Evolutionary conservation across 345 rosid genomes (phyloP).

Genomic region (Moricandia moricandioides): DNA sequence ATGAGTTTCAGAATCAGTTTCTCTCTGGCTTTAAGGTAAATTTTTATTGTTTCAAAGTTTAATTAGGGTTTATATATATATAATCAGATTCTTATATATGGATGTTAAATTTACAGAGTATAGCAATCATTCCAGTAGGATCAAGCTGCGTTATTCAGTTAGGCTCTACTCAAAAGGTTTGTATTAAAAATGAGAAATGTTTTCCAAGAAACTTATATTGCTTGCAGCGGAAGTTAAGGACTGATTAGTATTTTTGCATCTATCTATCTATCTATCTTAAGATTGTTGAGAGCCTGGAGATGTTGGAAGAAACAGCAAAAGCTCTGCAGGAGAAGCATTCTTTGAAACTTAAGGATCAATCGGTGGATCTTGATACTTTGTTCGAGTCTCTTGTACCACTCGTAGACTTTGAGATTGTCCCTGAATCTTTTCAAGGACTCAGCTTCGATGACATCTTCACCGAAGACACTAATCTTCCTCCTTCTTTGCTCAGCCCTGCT

Average conservation of each 20-base stretch:
- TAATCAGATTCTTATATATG: conserved; percentile 8
- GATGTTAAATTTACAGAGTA: conserved; percentile 53
- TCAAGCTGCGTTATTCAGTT: conserved; percentile 70
- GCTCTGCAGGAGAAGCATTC: conserved; percentile 43
- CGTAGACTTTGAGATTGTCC: conserved; percentile 37
- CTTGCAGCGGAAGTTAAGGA: conserved; percentile 17
- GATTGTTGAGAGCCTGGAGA: conserved; percentile 60
- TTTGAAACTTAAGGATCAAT: conserved; percentile 34
- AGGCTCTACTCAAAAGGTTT: conserved; percentile 81
- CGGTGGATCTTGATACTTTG: conserved; percentile 48
- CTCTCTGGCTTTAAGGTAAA: conserved; percentile 33
- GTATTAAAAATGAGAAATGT: conserved; percentile 8
- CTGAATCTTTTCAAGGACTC: conserved; percentile 40
- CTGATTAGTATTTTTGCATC: conserved; percentile 4
- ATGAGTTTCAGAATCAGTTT: conserved; percentile 36
- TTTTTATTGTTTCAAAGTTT: background rate
- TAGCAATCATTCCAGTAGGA: conserved; percentile 62
- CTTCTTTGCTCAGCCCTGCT: conserved; percentile 33
- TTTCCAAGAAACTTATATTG: background rate
- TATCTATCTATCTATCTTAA: conserved; percentile 28
- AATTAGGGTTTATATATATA: background rate
- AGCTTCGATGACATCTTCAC: conserved; percentile 43
- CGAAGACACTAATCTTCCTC: conserved; percentile 39
- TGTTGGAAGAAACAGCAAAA: conserved; percentile 54
- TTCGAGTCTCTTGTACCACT: conserved; percentile 52